Evolutionary conservation across 2,329 filamentous ascomycete genomes (phyloP).

Genomic region (Colletotrichum falcatum): DNA sequence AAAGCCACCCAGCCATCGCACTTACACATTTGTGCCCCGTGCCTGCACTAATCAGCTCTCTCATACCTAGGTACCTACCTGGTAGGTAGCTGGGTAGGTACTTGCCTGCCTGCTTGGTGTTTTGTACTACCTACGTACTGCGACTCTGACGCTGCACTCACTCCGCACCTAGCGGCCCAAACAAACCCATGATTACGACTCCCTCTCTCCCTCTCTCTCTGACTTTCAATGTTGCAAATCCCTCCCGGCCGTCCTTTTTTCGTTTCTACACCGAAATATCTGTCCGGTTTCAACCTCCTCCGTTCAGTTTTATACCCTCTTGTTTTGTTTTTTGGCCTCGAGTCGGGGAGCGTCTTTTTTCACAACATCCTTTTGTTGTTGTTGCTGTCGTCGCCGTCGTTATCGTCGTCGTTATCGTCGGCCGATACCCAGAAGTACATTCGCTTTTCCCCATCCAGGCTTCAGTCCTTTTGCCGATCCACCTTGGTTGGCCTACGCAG

Average conservation of each 20-base stretch:
- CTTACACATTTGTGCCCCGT: conserved; percentile 9
- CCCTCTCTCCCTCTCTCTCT: background rate
- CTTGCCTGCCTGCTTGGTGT: no score
- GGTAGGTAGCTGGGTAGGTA: no score
- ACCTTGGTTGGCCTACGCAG: conserved; percentile 25
- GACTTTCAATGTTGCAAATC: conserved; percentile 14
- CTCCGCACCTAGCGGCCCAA: background rate
- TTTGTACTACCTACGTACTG: background rate
- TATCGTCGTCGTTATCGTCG: background rate
- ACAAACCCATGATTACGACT: conserved; percentile 9
- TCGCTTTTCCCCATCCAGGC: conserved; percentile 22
- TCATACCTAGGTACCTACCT: no score
- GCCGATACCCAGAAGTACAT: conserved; percentile 9
- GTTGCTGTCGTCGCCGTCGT: no score
- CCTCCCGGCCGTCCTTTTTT: conserved; percentile 9
- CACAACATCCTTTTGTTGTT: conserved; percentile 10
- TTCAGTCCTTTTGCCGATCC: conserved; percentile 23
- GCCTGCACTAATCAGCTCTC: background rate
- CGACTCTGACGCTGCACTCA: background rate
- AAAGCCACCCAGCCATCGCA: conserved; percentile 9
- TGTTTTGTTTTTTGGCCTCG: conserved; percentile 27
- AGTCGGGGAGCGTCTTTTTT: conserved; percentile 9
- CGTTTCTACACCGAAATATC: conserved; percentile 1
- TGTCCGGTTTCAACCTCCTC: conserved; percentile 18
- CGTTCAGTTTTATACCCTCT: conserved; percentile 34